These are phyloP conservation scores for Wilcoxina mikolae DNA, from an alignment of 495 filamentous ascomycete genomes.

Conservation along the genomic window DNA sequence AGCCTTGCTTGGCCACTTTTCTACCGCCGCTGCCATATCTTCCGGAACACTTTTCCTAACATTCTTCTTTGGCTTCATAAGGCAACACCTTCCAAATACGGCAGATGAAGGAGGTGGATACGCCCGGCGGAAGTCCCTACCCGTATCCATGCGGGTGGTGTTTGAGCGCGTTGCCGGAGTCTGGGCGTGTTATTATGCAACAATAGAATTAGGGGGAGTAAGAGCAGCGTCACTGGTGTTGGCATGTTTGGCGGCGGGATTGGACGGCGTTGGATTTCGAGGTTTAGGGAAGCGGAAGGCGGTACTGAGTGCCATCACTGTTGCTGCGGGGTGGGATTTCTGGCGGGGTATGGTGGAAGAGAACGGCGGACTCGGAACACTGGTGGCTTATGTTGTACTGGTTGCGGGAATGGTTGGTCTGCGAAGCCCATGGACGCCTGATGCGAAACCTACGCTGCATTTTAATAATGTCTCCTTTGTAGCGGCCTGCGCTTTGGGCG, in stretches of 20 bases:
- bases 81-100: slow-evolving; percentile 4
- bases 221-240: slow-evolving; percentile 18
- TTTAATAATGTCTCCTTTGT: neutral
- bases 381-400: slow-evolving; percentile 1
- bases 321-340: slow-evolving; percentile 17
- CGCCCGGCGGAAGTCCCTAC: slow-evolving; percentile 13
- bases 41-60: slow-evolving; percentile 19
- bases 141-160: slow-evolving; percentile 13
- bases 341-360: slow-evolving; percentile 9
- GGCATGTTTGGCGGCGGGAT: slow-evolving; percentile 13
- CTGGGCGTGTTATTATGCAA: slow-evolving; percentile 19
- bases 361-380: slow-evolving; percentile 7
- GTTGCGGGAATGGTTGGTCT: neutral
- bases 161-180: slow-evolving; percentile 13
- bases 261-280: slow-evolving; percentile 13
- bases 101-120: slow-evolving; percentile 1
- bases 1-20: neutral
- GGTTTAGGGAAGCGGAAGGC: slow-evolving; percentile 16
- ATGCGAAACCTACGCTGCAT: neutral
- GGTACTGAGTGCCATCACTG: slow-evolving; percentile 10
- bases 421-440: neutral
- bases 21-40: slow-evolving; percentile 14
- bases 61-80: slow-evolving; percentile 7
- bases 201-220: slow-evolving; percentile 21
- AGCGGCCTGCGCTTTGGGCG: neutral